These are phyloP conservation scores for Pulveroboletus sp. DNA, from an alignment of 768 basidiomycete species.

Conservation along the genomic window DNA sequence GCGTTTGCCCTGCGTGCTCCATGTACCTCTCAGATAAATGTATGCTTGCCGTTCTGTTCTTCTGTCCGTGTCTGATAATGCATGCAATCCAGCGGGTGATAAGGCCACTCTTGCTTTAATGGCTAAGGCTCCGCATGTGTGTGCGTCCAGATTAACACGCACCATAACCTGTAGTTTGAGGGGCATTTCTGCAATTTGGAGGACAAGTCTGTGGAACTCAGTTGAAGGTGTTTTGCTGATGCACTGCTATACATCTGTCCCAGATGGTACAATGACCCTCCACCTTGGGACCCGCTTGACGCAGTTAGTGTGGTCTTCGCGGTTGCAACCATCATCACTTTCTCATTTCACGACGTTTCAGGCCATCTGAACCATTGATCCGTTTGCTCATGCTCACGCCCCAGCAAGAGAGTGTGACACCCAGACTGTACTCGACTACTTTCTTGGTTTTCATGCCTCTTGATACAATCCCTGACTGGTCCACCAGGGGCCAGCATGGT, in stretches of 20 bases:
- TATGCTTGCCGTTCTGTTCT: not conserved
- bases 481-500: too few relatives aligned
- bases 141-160: too few relatives aligned
- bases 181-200: too few relatives aligned
- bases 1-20: slow-evolving; percentile 30
- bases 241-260: too few relatives aligned
- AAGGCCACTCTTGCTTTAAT: slow-evolving; percentile 21
- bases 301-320: slow-evolving; percentile 17
- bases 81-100: slow-evolving; percentile 15
- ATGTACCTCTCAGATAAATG: slow-evolving; percentile 31
- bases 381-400: slow-evolving; percentile 5
- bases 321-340: not conserved
- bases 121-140: slow-evolving; percentile 5
- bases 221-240: too few relatives aligned
- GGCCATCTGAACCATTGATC: slow-evolving; percentile 6
- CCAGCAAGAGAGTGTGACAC: too few relatives aligned
- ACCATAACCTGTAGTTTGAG: too few relatives aligned
- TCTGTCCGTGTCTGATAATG: not conserved
- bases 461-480: too few relatives aligned
- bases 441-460: too few relatives aligned
- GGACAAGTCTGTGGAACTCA: too few relatives aligned
- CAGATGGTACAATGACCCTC: slow-evolving; percentile 18
- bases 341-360: slow-evolving; percentile 4
- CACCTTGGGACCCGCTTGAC: slow-evolving; percentile 28
- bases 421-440: too few relatives aligned